These are phyloP conservation scores for Chalciporus sp. DNA, from an alignment of 1,284 basidiomycete genomes.

Conservation along the genomic window DNA sequence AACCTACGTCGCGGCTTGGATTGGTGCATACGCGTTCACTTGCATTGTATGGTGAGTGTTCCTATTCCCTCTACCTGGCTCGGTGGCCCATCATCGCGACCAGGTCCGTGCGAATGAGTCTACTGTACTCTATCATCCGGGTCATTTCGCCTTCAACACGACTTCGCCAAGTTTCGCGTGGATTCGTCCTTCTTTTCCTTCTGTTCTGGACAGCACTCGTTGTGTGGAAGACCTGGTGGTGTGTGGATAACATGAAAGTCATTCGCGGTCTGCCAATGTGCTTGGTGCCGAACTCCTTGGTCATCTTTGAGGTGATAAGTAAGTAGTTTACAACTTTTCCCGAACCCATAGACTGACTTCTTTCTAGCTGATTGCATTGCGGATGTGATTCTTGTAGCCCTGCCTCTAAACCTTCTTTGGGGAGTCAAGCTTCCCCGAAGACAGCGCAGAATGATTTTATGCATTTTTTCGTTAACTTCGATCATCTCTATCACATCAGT, in stretches of 20 bases:
- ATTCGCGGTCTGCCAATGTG: background rate
- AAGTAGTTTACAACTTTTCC: too few species aligned
- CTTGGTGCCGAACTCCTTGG: background rate
- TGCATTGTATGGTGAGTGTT: too few species aligned
- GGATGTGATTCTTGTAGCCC: background rate
- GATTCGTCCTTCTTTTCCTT: background rate
- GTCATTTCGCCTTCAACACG: background rate
- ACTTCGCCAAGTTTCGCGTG: conserved; percentile 2
- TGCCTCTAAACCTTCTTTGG: conserved; percentile 19
- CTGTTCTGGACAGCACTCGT: conserved; percentile 7
- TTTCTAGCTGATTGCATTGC: conserved; percentile 4
- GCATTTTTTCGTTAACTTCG: conserved; percentile 10
- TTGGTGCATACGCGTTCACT: too few species aligned
- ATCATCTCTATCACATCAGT: too few species aligned
- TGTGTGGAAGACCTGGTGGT: conserved; percentile 7
- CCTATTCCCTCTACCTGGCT: too few species aligned
- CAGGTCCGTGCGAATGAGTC: too few species aligned
- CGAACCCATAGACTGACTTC: background rate
- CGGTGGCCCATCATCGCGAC: too few species aligned
- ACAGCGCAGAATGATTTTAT: conserved; percentile 18
- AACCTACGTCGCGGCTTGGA: too few species aligned
- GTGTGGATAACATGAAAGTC: background rate
- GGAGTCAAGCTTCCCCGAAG: conserved; percentile 11
- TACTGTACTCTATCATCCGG: too few species aligned
- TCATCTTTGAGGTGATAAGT: conserved; percentile 7